Conservation (phyloP, 2,329 filamentous ascomycete species). For the Botrytis pseudocinerea region DNA sequence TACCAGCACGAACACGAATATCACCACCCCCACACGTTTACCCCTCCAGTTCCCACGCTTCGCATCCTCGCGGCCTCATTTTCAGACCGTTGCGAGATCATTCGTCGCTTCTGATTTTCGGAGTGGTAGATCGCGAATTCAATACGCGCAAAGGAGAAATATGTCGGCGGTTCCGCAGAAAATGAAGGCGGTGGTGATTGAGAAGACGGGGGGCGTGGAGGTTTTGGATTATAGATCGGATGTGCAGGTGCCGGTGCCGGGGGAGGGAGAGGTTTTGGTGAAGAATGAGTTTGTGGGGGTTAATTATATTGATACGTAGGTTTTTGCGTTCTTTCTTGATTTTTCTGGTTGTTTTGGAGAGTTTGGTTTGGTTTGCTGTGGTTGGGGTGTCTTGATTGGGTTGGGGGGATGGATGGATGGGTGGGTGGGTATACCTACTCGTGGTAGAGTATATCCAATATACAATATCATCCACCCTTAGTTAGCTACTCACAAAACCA, state of each 20-base stretch:
- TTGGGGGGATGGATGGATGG: no score
- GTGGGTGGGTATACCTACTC: not conserved
- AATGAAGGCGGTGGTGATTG: constrained; percentile 67
- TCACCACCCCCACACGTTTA: no score
- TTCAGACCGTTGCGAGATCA: no score
- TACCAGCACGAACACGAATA: no score
- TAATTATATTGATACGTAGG: constrained; percentile 83
- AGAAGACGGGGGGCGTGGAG: constrained; percentile 70
- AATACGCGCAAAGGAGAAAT: not conserved
- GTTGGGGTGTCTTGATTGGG: no score
- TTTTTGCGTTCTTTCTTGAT: not conserved
- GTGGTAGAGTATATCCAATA: not conserved
- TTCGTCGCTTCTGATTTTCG: no score
- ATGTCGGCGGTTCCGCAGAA: constrained; percentile 32
- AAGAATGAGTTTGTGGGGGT: constrained; percentile 79
- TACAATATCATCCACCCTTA: not conserved
- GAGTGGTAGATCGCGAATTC: not conserved
- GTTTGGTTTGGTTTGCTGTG: not conserved
- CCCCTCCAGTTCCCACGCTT: no score
- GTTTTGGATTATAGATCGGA: constrained; percentile 72
- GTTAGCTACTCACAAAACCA: not conserved
- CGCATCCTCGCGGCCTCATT: no score
- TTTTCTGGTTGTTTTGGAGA: not conserved
- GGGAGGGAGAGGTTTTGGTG: constrained; percentile 71
- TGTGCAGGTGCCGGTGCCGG: constrained; percentile 66